Evolutionary conservation across 352 stramenopile species (phyloP), one percentile per base, ranked within the genome.

Genomic region (Globisporangium viniferum): DNA sequence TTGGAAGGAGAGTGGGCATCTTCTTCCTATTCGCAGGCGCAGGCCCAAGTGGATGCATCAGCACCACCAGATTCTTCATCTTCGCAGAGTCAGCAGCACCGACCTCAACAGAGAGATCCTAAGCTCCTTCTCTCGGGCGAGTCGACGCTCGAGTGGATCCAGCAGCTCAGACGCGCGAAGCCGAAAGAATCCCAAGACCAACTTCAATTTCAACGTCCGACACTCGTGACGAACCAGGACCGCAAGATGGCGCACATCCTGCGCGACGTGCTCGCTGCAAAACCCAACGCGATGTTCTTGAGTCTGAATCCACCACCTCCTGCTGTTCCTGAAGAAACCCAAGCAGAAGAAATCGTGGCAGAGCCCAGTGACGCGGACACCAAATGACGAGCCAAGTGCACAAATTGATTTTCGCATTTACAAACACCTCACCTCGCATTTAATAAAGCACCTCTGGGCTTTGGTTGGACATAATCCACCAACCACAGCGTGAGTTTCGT

Each of bases 191-290:
- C 27, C 18, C 35, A 9, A 8, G 2, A 44, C 3, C 54, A 8
- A 22, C 8, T 6, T 6, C 54, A 44, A 20, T n/a, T 31, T 1
- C 20, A 3, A 41, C 24, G 24, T 24, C 54, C 18, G 3, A 35
- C 24, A 63, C 56, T 84, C 2, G 59, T 86, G 1, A 69, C 71
- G 53, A 74, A 67, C 53, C 56, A 70, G 1, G 33, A 60, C 5
- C 59, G 71, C 24, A 81, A 81, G 46, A 81, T 80, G 59, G 79
- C 72, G 12, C 14, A 29, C 20, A 73, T 75, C 9, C 65, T 89
- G 8, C 75, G 80, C 5, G 60, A 81, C 4, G n/a, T 89, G 10
- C 66, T 89, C 4, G 73, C 81, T 48, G 68, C 70, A 5, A 89
- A 82, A 59, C 67, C 70, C 5, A 79, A 84, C 46, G 57, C 77